Conservation (phyloP, 2,329 filamentous ascomycete genomes). For the Byssochlamys sp. region DNA sequence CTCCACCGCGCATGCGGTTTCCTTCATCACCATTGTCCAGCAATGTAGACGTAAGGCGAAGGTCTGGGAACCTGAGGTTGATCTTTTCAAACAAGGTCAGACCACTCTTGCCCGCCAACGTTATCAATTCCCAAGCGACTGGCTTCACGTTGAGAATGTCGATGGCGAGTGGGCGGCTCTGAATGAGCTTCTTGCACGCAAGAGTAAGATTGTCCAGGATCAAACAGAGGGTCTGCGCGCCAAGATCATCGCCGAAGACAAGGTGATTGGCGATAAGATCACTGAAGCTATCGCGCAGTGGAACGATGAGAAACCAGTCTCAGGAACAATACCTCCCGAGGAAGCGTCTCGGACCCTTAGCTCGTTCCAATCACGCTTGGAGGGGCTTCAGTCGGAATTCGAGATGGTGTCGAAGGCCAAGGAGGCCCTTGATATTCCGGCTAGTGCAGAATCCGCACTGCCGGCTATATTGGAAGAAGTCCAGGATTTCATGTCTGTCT, state of each 20-base stretch:
- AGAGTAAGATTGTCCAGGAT: conserved; percentile 90
- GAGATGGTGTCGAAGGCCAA: conserved; percentile 94
- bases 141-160: conserved; percentile 92
- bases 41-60: conserved; percentile 90
- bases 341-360: conserved; percentile 73
- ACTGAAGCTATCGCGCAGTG: conserved; percentile 73
- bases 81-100: conserved; percentile 90
- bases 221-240: conserved; percentile 90
- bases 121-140: conserved; percentile 86
- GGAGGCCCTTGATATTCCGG: conserved; percentile 83
- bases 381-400: conserved; percentile 73
- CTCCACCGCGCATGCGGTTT: conserved; percentile 91
- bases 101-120: conserved; percentile 82
- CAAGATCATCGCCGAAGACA: conserved; percentile 90
- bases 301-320: conserved; percentile 95
- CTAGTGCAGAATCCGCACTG: conserved; percentile 69
- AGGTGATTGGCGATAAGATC: conserved; percentile 80
- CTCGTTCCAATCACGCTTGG: conserved; percentile 75
- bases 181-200: conserved; percentile 81
- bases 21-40: conserved; percentile 96
- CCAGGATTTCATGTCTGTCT: conserved; percentile 96
- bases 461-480: conserved; percentile 86
- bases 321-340: conserved; percentile 82
- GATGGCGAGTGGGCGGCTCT: conserved; percentile 91
- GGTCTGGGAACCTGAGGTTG: conserved; percentile 88